Evolutionary conservation across 495 filamentous ascomycete species (phyloP).

Genomic region (Cladorrhinum samala): DNA sequence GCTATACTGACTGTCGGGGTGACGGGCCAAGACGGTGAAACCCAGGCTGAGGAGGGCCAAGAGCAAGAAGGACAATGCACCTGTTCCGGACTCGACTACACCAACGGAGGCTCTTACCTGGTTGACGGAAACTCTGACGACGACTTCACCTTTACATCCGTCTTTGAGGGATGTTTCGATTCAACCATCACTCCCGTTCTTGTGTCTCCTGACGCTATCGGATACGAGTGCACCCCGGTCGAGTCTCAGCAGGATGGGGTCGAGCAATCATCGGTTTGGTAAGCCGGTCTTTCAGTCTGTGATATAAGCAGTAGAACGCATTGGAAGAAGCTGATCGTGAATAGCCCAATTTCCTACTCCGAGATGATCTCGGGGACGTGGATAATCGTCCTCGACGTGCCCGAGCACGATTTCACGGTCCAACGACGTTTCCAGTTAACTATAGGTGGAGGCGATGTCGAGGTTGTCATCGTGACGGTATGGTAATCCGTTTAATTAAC

Average conservation of each 20-base stretch:
- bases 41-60: too few species aligned
- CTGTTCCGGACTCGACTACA: constrained; percentile 27
- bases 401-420: constrained; percentile 18
- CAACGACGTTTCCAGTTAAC: constrained; percentile 23
- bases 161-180: constrained; percentile 25
- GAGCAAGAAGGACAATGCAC: constrained; percentile 6
- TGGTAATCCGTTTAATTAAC: neutral
- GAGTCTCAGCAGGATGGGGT: constrained; percentile 16
- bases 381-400: constrained; percentile 20
- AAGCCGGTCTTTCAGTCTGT: neutral
- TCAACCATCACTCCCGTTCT: constrained; percentile 25
- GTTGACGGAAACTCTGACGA: constrained; percentile 20
- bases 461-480: constrained; percentile 21
- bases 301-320: neutral
- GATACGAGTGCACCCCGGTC: constrained; percentile 23
- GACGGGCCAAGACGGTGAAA: too few species aligned
- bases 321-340: neutral
- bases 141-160: constrained; percentile 26
- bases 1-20: too few species aligned
- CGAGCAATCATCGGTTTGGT: constrained; percentile 25
- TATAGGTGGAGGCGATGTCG: constrained; percentile 5
- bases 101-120: constrained; percentile 28
- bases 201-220: constrained; percentile 23
- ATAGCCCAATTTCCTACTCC: constrained; percentile 18
- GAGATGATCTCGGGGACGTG: constrained; percentile 20